phyloP scores from a whole-genome alignment of 2,329 filamentous ascomycete genomes.

The Penicillium aurantiogriseum region DNA sequence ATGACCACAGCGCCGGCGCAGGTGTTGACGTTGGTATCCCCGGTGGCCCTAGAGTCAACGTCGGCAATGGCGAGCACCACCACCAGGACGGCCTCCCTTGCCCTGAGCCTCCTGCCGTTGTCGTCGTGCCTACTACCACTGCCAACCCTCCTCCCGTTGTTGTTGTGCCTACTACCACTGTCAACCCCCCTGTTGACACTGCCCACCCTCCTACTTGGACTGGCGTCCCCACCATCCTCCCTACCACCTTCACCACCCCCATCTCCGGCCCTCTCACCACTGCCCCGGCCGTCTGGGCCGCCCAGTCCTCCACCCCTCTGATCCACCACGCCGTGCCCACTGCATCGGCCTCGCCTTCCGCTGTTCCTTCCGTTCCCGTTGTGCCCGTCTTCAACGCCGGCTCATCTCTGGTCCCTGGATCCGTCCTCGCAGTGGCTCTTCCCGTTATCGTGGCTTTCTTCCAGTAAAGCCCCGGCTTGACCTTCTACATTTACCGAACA shows the following conservation, averaged over 20 bases:
- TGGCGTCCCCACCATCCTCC: constrained; percentile 2
- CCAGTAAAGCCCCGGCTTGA: constrained; percentile 6
- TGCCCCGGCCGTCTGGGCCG: constrained; percentile 11
- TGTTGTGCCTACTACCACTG: background rate
- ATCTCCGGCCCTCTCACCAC: constrained; percentile 19
- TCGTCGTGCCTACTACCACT: background rate
- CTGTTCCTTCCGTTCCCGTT: background rate
- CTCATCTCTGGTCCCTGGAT: constrained; percentile 17
- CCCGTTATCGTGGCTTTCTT: constrained; percentile 21
- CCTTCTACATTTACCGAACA: background rate
- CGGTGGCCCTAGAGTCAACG: constrained; percentile 13
- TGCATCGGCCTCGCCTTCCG: constrained; percentile 3
- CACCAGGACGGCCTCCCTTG: constrained; percentile 15
- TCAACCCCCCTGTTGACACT: background rate
- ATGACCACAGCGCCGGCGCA: constrained; percentile 12
- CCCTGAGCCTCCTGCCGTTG: constrained; percentile 13
- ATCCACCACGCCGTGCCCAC: constrained; percentile 18
- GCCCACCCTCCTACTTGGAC: background rate
- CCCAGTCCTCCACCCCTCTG: constrained; percentile 18
- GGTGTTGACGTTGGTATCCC: constrained; percentile 20
- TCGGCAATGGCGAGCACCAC: constrained; percentile 14
- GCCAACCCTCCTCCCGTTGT: background rate
- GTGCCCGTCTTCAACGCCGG: constrained; percentile 23
- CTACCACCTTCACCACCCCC: constrained; percentile 22
- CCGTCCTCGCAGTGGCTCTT: constrained; percentile 16